Conservation (phyloP, 2,329 filamentous ascomycete genomes). For the Penicillium sumatraense region DNA sequence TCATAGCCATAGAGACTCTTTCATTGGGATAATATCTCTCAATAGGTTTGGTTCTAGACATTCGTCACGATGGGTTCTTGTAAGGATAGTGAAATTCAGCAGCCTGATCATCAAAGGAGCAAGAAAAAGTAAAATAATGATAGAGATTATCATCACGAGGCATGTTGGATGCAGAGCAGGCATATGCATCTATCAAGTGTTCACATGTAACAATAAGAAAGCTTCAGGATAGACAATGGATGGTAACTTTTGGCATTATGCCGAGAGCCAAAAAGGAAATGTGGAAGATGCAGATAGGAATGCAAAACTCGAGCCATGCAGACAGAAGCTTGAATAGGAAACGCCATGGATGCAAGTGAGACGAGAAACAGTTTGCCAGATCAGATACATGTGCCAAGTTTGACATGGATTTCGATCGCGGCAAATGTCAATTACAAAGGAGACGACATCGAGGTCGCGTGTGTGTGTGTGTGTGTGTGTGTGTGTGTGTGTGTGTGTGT, state of each 20-base stretch:
- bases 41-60: not conserved
- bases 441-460: slow-evolving; percentile 18
- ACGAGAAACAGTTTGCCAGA: not conserved
- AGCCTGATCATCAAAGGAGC: slow-evolving; percentile 8
- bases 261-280: slow-evolving; percentile 14
- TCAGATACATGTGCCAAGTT: not conserved
- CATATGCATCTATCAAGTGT: slow-evolving; percentile 3
- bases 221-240: not conserved
- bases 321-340: slow-evolving; percentile 9
- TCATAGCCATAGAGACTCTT: not conserved
- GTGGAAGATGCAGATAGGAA: slow-evolving; percentile 7
- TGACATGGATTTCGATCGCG: not conserved
- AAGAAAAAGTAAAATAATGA: not conserved
- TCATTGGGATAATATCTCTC: not conserved
- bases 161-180: slow-evolving; percentile 18
- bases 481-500: slow-evolving; percentile 17
- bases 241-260: slow-evolving; percentile 5
- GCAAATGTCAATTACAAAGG: slow-evolving; percentile 18
- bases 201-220: slow-evolving; percentile 10
- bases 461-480: slow-evolving; percentile 17
- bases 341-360: slow-evolving; percentile 27
- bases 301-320: not conserved
- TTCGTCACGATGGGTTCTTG: not conserved
- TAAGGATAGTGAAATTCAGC: slow-evolving; percentile 1
- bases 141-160: slow-evolving; percentile 14